Base-by-base conservation (phyloP, 805 yeast genomes). In the Starmerella etchellsii region DNA sequence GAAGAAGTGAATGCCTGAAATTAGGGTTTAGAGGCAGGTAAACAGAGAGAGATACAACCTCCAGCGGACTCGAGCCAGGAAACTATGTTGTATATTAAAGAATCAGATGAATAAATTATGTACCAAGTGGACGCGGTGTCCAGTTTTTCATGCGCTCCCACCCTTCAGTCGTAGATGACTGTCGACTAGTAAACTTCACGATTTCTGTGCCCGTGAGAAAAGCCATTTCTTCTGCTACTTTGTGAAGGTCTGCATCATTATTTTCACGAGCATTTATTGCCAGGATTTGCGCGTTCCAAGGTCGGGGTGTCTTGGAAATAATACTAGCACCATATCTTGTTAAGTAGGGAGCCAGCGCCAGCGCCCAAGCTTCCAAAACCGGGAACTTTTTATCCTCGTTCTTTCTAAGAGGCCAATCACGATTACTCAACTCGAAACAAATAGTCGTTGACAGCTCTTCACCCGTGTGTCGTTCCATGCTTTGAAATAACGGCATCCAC, bases 281-380 rank as follows among this genome's bases (percentile, higher is more conserved):
- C n/a, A 52, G 43, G 11, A 47, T 36, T 21, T 15, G 20, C 3
- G 54, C 54, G 20, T 52, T 53, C 57, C 57, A 53, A 3, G 57
- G 55, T 19, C 57, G 45, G 2, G 55, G 52, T n/a, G 22, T 10
- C 3, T 30, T 18, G 13, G 36, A 21, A 6, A 50, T 19, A 14
- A 7, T 16, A 6, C 24, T 29, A 1, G 36, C 28, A 7, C 31
- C 11, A 5, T 20, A 29, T 8, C 28, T 10, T n/a, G 16, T 26
- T 19, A 37, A 28, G 20, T 29, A 29, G 4, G 38, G 37, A 0
- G 49, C 45, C 20, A 51, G 31, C 29, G 40, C 39, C 33, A 37
- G 44, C 21, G 48, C 48, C 57, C 57, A 53, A 2, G 37, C 34
- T 3, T 41, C 40, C 21, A 43, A 40, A 11, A 43, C 34, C 4